phyloP scores from a whole-genome alignment of 106 monocot genomes.

The Amphibolis antarctica region DNA sequence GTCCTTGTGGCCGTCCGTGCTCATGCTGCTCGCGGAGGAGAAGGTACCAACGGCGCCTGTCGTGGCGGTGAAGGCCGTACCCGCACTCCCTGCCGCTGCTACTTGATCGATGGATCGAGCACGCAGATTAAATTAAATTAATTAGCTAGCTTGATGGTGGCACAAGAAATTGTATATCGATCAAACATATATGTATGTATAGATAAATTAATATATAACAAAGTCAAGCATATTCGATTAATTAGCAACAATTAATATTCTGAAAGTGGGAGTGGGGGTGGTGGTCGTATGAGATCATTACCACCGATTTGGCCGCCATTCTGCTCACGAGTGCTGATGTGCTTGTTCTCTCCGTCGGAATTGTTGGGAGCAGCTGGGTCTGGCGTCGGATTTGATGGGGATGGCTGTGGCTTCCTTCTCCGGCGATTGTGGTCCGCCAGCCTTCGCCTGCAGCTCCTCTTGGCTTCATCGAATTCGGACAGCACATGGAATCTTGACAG shows the following conservation, averaged over 20 bases:
- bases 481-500: constrained; percentile 28
- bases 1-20: constrained; percentile 3
- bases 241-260: too few relatives aligned
- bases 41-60: background rate
- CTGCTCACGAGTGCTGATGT: background rate
- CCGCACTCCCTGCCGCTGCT: constrained; percentile 3
- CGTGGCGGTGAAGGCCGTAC: background rate
- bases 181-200: too few relatives aligned
- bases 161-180: too few relatives aligned
- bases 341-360: background rate
- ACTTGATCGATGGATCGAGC: background rate
- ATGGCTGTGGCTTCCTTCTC: constrained; percentile 31
- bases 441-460: constrained; percentile 41
- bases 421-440: constrained; percentile 50
- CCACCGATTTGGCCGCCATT: constrained; percentile 1
- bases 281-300: too few relatives aligned
- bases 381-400: background rate
- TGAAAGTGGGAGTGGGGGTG: too few relatives aligned
- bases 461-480: constrained; percentile 41
- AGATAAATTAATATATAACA: too few relatives aligned
- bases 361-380: constrained; percentile 7
- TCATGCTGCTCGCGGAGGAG: constrained; percentile 1
- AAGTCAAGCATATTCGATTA: too few relatives aligned
- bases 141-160: too few relatives aligned
- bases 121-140: background rate